A percentile compares a stretch with the other conserved stretches of the same genome.
Evolutionary conservation across 2,329 filamentous ascomycete genomes (phyloP).

Genomic region (Arthrobotrys musiformis): DNA sequence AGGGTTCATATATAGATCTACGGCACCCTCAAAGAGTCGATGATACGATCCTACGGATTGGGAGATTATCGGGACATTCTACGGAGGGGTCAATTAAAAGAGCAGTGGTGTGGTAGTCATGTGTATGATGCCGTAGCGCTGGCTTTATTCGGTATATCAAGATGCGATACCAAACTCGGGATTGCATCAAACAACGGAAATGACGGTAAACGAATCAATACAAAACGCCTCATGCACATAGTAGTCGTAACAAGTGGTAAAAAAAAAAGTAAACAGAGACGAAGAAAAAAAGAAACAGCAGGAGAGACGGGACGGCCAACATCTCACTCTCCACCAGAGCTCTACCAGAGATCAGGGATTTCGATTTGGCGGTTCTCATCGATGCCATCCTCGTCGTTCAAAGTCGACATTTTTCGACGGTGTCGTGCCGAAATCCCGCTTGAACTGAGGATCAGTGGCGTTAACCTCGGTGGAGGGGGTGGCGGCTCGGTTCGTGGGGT

Average conservation of each 20-base stretch:
- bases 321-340: background rate
- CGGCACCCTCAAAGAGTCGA: too few species aligned
- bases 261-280: background rate
- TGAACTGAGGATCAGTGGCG: background rate
- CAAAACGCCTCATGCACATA: constrained; percentile 18
- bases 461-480: background rate
- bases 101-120: background rate
- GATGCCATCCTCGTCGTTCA: background rate
- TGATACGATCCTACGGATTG: too few species aligned
- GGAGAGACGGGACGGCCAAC: background rate
- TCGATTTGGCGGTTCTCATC: background rate
- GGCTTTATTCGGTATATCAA: constrained; percentile 10
- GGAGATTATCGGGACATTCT: background rate
- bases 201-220: constrained; percentile 4
- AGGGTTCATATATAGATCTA: background rate
- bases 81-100: background rate
- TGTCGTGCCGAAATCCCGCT: background rate
- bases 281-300: background rate
- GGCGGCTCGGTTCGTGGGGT: background rate
- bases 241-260: constrained; percentile 9
- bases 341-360: background rate
- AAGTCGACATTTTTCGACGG: background rate
- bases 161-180: background rate
- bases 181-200: background rate
- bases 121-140: background rate